Conservation (phyloP, 208 protist genomes). For the Leishmania tarentolae region DNA sequence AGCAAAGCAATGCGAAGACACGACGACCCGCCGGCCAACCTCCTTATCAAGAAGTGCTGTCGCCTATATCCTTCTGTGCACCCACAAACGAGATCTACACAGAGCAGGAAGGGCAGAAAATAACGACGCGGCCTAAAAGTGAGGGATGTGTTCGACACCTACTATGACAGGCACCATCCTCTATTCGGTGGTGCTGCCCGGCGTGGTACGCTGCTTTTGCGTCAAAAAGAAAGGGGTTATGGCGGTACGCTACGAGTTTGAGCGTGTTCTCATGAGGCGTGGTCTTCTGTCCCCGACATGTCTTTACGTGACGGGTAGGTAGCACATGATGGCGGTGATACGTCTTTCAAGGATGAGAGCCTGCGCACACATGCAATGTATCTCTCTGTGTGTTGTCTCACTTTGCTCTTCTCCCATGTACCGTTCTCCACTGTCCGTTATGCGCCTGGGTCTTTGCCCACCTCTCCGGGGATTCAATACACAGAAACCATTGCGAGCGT, state of each 20-base stretch:
- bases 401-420: neutral
- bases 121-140: too few relatives aligned
- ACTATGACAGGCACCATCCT: neutral
- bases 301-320: neutral
- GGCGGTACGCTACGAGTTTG: neutral
- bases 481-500: neutral
- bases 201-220: neutral
- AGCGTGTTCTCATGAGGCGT: neutral
- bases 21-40: neutral
- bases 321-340: neutral
- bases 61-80: neutral
- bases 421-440: conserved; percentile 4
- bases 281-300: neutral
- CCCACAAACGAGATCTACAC: neutral
- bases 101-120: neutral
- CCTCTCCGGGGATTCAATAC: neutral
- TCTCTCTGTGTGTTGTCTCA: neutral
- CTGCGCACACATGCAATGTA: neutral
- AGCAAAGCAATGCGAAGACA: neutral
- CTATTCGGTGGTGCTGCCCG: neutral
- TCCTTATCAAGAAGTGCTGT: neutral
- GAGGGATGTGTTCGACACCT: neutral
- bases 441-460: neutral
- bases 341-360: neutral
- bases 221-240: neutral